phyloP scores from a whole-genome alignment of 2,329 filamentous ascomycete species.

The Fusarium illudens region DNA sequence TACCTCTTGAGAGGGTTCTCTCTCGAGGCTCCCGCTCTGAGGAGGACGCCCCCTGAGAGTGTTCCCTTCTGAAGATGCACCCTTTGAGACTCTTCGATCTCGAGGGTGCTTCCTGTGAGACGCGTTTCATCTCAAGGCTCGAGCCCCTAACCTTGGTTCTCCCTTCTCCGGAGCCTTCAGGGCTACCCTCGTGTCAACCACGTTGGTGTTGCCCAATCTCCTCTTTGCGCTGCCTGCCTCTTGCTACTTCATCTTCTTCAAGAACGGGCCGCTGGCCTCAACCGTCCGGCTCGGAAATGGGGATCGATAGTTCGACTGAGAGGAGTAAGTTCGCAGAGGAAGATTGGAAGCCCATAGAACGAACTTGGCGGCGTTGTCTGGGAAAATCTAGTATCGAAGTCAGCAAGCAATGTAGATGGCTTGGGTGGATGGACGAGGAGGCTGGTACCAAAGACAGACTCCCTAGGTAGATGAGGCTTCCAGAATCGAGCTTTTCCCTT shows the following conservation, averaged over 20 bases:
- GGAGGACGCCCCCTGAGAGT: not conserved
- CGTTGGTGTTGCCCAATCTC: no score
- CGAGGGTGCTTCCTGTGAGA: not conserved
- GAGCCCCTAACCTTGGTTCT: not conserved
- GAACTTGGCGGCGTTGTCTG: no score
- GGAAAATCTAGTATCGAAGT: not conserved
- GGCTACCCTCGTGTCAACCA: no score
- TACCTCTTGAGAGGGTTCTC: not conserved
- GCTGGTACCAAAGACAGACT: not conserved
- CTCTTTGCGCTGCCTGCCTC: not conserved
- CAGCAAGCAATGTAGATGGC: not conserved
- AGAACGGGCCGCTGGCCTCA: not conserved
- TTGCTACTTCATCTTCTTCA: not conserved
- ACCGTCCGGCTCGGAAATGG: not conserved
- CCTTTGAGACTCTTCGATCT: not conserved
- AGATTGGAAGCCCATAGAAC: not conserved
- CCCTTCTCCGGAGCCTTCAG: no score
- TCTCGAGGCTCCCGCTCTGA: no score
- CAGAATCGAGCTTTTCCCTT: not conserved
- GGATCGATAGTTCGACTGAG: not conserved
- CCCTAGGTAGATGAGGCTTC: not conserved
- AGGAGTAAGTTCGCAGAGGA: not conserved
- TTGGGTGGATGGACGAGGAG: not conserved
- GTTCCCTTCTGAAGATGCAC: not conserved
- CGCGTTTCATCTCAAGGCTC: not conserved